Conservation (phyloP, 1,284 basidiomycete genomes). For the Moesziomyces sp. region DNA sequence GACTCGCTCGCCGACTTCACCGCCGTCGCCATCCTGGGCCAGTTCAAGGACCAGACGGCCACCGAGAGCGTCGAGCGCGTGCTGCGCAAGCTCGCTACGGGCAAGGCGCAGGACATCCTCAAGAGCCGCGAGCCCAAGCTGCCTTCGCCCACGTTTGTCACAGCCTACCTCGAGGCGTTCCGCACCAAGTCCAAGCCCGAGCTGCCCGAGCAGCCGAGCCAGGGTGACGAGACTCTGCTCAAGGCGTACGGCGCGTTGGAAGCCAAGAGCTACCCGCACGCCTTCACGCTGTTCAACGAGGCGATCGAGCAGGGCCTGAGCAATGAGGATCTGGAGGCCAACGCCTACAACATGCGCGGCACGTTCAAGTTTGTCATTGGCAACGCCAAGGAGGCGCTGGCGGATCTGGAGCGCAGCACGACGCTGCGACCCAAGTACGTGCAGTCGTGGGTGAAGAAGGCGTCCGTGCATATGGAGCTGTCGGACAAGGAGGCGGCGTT, state of each 20-base stretch:
- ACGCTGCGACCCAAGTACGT: conserved; percentile 80
- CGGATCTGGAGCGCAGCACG: conserved; percentile 83
- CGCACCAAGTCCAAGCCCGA: conserved; percentile 79
- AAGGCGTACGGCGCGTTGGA: conserved; percentile 84
- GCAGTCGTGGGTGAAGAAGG: conserved; percentile 95
- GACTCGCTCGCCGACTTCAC: conserved; percentile 79
- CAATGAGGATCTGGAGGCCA: conserved; percentile 77
- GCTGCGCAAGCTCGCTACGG: conserved; percentile 81
- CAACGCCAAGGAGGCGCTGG: conserved; percentile 84
- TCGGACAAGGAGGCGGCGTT: conserved; percentile 76
- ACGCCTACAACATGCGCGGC: conserved; percentile 91
- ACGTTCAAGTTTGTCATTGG: conserved; percentile 86
- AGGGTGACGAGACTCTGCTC: conserved; percentile 85
- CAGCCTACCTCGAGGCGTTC: conserved; percentile 97
- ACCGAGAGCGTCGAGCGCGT: conserved; percentile 89
- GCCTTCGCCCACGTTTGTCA: conserved; percentile 91
- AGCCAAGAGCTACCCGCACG: conserved; percentile 87
- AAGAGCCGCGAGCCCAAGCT: conserved; percentile 82
- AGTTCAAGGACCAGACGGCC: conserved; percentile 85
- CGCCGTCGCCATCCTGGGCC: conserved; percentile 91
- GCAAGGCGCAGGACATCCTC: conserved; percentile 80
- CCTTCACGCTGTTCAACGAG: conserved; percentile 83
- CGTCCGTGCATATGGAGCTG: conserved; percentile 97
- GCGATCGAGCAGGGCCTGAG: conserved; percentile 88
- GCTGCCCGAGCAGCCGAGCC: conserved; percentile 79